A percentile compares a stretch with the other conserved stretches of the same genome.
phyloP scores from a whole-genome alignment of 2,329 filamentous ascomycete species.

The Fusarium setosum region DNA sequence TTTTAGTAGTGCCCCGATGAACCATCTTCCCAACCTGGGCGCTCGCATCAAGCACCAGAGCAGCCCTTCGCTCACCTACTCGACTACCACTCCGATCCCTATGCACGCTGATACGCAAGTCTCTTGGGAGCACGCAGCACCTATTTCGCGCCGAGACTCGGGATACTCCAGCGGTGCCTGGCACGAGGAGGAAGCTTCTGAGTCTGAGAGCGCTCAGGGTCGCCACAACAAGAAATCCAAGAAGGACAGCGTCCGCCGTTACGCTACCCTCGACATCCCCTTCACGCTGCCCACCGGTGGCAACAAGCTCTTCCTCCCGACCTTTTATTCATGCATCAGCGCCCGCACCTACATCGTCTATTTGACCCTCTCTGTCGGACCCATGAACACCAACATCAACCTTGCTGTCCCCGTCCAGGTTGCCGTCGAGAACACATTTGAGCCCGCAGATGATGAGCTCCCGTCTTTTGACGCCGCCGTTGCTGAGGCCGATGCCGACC shows the following conservation, averaged over 20 bases:
- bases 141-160: constrained; percentile 59
- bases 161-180: constrained; percentile 61
- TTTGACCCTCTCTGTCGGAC: constrained; percentile 56
- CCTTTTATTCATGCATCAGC: constrained; percentile 68
- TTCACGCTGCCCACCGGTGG: constrained; percentile 59
- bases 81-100: constrained; percentile 56
- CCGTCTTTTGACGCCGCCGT: constrained; percentile 64
- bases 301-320: constrained; percentile 65
- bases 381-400: constrained; percentile 56
- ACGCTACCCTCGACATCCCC: constrained; percentile 58
- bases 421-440: constrained; percentile 54
- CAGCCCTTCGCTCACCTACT: constrained; percentile 60
- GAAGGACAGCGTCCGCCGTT: constrained; percentile 52
- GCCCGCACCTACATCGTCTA: constrained; percentile 66
- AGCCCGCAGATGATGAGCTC: constrained; percentile 48
- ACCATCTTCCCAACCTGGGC: constrained; percentile 62
- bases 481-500: constrained; percentile 56
- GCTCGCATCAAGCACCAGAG: constrained; percentile 53
- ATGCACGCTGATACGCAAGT: constrained; percentile 49
- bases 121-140: constrained; percentile 55
- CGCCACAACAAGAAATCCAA: constrained; percentile 41
- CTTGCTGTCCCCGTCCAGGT: constrained; percentile 64
- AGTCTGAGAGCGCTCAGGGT: constrained; percentile 45
- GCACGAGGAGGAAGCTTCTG: constrained; percentile 48
- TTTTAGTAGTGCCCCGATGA: constrained; percentile 60